These are phyloP conservation scores for Blastomyces parvus DNA, from an alignment of 2,329 filamentous ascomycete genomes.

Conservation along the genomic window DNA sequence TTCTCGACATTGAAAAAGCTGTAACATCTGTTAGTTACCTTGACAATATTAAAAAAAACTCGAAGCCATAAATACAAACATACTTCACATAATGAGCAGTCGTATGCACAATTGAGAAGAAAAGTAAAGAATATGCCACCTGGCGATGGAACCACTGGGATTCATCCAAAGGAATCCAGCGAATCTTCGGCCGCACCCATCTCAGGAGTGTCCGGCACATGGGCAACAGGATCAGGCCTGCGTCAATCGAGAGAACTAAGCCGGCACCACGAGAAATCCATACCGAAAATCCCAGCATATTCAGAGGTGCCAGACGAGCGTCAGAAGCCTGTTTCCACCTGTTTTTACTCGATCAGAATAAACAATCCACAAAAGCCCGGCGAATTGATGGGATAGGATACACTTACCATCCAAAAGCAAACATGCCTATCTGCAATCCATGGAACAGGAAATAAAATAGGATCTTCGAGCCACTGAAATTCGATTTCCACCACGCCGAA, in stretches of 20 bases:
- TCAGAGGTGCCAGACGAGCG: conserved; percentile 61
- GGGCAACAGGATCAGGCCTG: conserved; percentile 77
- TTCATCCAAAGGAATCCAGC: conserved; percentile 88
- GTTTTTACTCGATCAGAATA: conserved; percentile 21
- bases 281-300: conserved; percentile 75
- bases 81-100: conserved; percentile 88
- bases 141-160: conserved; percentile 96
- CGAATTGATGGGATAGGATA: neutral
- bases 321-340: conserved; percentile 74
- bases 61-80: conserved; percentile 24
- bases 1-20: conserved; percentile 94
- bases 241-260: conserved; percentile 73
- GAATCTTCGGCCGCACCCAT: conserved; percentile 73
- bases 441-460: conserved; percentile 76
- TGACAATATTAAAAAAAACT: neutral
- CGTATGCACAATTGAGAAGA: conserved; percentile 73
- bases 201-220: conserved; percentile 89
- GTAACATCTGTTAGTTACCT: conserved; percentile 20
- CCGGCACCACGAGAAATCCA: conserved; percentile 95
- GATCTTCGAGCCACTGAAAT: conserved; percentile 62
- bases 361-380: neutral
- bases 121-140: conserved; percentile 75
- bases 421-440: conserved; percentile 66
- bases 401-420: conserved; percentile 73
- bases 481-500: conserved; percentile 33